phyloP scores from a whole-genome alignment of 192 early-diverging fungal species.

The Borealophlyctis nickersoniae region DNA sequence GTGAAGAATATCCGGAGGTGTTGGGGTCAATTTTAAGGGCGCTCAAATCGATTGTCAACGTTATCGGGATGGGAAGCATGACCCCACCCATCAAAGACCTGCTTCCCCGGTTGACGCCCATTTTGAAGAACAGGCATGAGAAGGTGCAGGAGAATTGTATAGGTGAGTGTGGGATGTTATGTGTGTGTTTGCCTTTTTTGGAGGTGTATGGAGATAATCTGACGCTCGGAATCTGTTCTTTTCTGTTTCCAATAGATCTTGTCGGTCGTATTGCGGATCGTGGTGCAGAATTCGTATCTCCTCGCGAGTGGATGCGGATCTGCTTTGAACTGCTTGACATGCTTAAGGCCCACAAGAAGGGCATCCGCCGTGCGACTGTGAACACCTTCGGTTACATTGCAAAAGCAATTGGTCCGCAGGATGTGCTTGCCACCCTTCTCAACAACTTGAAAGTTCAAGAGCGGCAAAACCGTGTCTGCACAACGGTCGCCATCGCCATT shows the following conservation, averaged over 20 bases:
- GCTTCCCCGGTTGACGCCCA: slow-evolving; percentile 94
- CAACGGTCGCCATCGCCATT: slow-evolving; percentile 97
- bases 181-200: slow-evolving; percentile 11
- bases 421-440: slow-evolving; percentile 94
- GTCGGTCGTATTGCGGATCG: slow-evolving; percentile 98
- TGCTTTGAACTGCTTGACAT: slow-evolving; percentile 98
- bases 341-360: slow-evolving; percentile 93
- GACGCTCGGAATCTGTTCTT: background rate
- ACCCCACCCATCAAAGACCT: slow-evolving; percentile 97
- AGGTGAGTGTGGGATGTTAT: slow-evolving; percentile 20
- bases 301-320: slow-evolving; percentile 99
- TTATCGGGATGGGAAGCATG: slow-evolving; percentile 98
- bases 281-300: slow-evolving; percentile 91
- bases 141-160: slow-evolving; percentile 91
- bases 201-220: background rate
- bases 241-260: slow-evolving; percentile 59
- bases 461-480: slow-evolving; percentile 98
- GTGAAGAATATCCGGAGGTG: slow-evolving; percentile 99
- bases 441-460: slow-evolving; percentile 99
- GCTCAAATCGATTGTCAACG: slow-evolving; percentile 92
- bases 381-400: slow-evolving; percentile 99
- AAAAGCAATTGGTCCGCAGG: slow-evolving; percentile 98
- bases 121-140: slow-evolving; percentile 95
- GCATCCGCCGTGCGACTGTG: slow-evolving; percentile 92
- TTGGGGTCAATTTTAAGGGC: slow-evolving; percentile 91